These are phyloP conservation scores for Quercus aquifolioides DNA, from an alignment of 306 rosid genomes.

Conservation along the genomic window DNA sequence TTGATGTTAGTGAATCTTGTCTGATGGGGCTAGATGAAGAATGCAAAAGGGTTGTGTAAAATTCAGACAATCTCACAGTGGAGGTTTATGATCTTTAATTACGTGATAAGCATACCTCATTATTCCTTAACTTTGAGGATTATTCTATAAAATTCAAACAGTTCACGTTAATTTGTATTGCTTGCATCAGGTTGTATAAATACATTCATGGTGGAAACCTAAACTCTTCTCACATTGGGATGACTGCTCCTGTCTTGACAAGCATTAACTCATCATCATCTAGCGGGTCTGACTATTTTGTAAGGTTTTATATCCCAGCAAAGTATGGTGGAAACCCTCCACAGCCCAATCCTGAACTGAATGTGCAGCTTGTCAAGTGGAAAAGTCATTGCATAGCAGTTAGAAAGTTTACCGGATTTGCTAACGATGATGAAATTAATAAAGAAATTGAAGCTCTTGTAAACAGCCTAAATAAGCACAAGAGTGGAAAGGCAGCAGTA, in stretches of 20 bases:
- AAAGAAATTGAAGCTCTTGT: conserved; percentile 48
- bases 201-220: conserved; percentile 65
- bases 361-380: conserved; percentile 51
- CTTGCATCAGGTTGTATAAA: conserved; percentile 58
- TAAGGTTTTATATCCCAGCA: conserved; percentile 42
- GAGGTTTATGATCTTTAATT: too few species aligned
- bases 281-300: conserved; percentile 23
- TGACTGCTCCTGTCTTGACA: conserved; percentile 67
- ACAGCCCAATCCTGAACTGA: conserved; percentile 50
- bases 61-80: too few species aligned
- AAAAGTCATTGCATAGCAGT: conserved; percentile 57
- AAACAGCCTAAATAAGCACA: conserved; percentile 38
- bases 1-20: too few species aligned
- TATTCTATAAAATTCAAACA: background rate
- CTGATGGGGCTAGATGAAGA: too few species aligned
- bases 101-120: too few species aligned
- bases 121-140: background rate
- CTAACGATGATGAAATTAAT: conserved; percentile 44
- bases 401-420: conserved; percentile 65
- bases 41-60: too few species aligned
- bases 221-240: conserved; percentile 36
- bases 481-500: conserved; percentile 3
- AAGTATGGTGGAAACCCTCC: conserved; percentile 42
- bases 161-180: background rate
- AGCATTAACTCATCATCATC: conserved; percentile 29